A percentile compares a stretch with the other conserved stretches of the same genome.
phyloP scores from a whole-genome alignment of 2,329 filamentous ascomycete species.

The Beauveria bassiana region DNA sequence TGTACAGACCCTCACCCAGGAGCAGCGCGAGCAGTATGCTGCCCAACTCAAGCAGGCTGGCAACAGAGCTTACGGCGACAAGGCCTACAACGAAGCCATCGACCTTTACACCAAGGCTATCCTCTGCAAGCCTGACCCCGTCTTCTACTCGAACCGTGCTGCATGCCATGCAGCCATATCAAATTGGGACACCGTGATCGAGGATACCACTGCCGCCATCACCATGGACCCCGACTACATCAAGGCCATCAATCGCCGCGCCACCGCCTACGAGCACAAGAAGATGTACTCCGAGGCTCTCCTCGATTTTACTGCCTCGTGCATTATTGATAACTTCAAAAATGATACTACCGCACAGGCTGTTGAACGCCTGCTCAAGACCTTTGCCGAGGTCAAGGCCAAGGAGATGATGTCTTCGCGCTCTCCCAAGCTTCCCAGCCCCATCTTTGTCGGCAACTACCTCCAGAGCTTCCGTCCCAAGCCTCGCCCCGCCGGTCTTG shows the following conservation, averaged over 20 bases:
- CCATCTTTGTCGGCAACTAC: constrained; percentile 97
- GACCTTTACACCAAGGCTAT: constrained; percentile 94
- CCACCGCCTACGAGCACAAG: constrained; percentile 92
- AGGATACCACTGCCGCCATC: constrained; percentile 92
- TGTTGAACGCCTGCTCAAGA: constrained; percentile 90
- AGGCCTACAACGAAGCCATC: constrained; percentile 90
- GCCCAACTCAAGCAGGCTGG: constrained; percentile 89
- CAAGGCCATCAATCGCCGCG: constrained; percentile 93
- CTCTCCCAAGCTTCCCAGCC: constrained; percentile 79
- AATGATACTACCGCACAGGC: constrained; percentile 83
- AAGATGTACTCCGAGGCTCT: constrained; percentile 88
- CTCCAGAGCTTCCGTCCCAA: constrained; percentile 93
- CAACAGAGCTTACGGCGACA: constrained; percentile 92
- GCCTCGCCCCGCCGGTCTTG: constrained; percentile 70
- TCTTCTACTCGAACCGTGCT: constrained; percentile 98
- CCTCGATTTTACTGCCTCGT: constrained; percentile 95
- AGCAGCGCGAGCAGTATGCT: constrained; percentile 80
- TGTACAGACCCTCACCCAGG: constrained; percentile 40
- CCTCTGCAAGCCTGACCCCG: constrained; percentile 91
- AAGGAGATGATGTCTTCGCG: constrained; percentile 84
- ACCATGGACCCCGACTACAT: constrained; percentile 92
- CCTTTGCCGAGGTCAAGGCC: constrained; percentile 91
- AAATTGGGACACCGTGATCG: constrained; percentile 92
- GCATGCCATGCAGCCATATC: constrained; percentile 92
- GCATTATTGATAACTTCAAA: constrained; percentile 96